These are phyloP conservation scores for Arabidopsis hybrid DNA, from an alignment of 441 rosid species.

Conservation along the genomic window DNA sequence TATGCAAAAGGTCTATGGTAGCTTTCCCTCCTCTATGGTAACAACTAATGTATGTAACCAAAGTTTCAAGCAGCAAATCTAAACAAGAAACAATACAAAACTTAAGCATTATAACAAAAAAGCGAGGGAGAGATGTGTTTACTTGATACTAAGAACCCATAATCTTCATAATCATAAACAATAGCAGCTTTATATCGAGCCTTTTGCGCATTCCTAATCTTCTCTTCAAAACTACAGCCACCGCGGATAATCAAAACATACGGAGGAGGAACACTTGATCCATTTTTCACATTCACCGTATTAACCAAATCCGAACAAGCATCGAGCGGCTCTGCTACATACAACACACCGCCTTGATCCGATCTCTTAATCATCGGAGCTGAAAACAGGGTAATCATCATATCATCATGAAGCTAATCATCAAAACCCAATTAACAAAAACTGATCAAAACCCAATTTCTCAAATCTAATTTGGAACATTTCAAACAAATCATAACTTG, in stretches of 20 bases:
- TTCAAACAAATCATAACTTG: neutral
- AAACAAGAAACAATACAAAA: conserved; percentile 9
- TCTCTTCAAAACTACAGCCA: conserved; percentile 84
- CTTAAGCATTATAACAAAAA: neutral
- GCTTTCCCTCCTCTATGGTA: too few relatives aligned
- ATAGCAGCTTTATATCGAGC: conserved; percentile 86
- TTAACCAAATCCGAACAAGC: conserved; percentile 74
- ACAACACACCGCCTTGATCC: conserved; percentile 69
- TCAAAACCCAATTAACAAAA: neutral
- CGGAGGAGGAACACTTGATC: conserved; percentile 48
- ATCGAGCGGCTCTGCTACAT: conserved; percentile 74
- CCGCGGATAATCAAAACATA: conserved; percentile 82
- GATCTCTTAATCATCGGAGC: conserved; percentile 68
- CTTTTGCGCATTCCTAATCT: conserved; percentile 77
- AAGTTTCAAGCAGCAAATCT: neutral
- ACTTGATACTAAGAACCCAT: conserved; percentile 80
- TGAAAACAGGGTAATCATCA: conserved; percentile 31
- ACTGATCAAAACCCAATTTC: neutral
- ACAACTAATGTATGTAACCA: neutral
- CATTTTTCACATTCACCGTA: conserved; percentile 42
- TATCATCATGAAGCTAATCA: neutral
- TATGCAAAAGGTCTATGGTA: too few relatives aligned
- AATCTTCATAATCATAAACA: conserved; percentile 69
- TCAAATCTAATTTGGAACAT: neutral
- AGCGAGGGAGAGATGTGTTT: conserved; percentile 40